A percentile compares a stretch with the other conserved stretches of the same genome.
phyloP scores from a whole-genome alignment of 1,139 yeast genomes.

The Yamadazyma triangularis region DNA sequence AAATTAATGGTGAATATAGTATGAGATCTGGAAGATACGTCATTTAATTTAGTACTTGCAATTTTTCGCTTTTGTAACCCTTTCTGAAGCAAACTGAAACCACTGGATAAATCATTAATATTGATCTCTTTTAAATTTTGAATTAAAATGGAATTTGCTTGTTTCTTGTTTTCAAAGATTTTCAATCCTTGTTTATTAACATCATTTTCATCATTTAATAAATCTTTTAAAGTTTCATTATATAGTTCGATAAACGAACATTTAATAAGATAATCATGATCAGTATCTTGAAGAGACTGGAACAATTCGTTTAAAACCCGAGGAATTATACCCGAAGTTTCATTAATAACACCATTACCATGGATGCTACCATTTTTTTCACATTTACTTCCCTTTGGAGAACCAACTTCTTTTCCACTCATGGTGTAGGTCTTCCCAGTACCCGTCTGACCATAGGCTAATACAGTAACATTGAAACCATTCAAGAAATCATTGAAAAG shows the following conservation, averaged over 20 bases:
- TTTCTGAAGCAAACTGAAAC: constrained; percentile 45
- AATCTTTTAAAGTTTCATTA: constrained; percentile 67
- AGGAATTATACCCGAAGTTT: constrained; percentile 55
- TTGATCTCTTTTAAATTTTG: constrained; percentile 56
- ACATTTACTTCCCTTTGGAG: no score
- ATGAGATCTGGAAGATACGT: constrained; percentile 67
- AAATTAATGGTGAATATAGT: constrained; percentile 64
- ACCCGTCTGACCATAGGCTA: constrained; percentile 90
- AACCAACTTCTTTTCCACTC: constrained; percentile 79
- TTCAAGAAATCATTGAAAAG: constrained; percentile 58
- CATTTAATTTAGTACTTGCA: constrained; percentile 68
- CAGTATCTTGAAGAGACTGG: constrained; percentile 25
- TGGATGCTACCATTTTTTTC: no score
- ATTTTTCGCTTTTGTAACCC: constrained; percentile 60
- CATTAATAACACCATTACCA: constrained; percentile 18
- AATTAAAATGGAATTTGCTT: constrained; percentile 24
- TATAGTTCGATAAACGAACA: constrained; percentile 72
- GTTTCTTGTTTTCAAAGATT: constrained; percentile 44
- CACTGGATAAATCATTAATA: constrained; percentile 50
- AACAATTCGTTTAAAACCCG: constrained; percentile 56
- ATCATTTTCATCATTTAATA: constrained; percentile 39
- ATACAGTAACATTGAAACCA: constrained; percentile 74
- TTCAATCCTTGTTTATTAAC: constrained; percentile 26
- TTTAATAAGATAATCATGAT: constrained; percentile 53
- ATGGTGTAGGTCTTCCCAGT: constrained; percentile 87